A percentile compares a stretch with the other conserved stretches of the same genome.
phyloP scores from a whole-genome alignment of 208 protist genomes.

The Leishmania gerbilli region DNA sequence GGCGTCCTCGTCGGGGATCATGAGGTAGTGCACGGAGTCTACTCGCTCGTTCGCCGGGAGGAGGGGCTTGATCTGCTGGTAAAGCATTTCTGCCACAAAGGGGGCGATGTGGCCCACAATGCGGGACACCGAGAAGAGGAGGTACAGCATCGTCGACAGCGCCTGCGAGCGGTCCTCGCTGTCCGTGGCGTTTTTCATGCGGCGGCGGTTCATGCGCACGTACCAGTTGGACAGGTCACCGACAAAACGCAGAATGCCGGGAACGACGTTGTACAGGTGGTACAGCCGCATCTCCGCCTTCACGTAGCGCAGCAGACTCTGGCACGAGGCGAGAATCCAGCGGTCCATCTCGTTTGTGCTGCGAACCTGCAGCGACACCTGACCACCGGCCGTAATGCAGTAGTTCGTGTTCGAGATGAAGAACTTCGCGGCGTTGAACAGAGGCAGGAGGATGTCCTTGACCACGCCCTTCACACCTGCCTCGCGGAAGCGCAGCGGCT shows the following conservation, averaged over 20 bases:
- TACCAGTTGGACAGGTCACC: constrained; percentile 99
- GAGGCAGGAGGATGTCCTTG: constrained; percentile 98
- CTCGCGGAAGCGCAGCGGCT: constrained; percentile 96
- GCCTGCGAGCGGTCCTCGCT: constrained; percentile 76
- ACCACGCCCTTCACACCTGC: constrained; percentile 96
- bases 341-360: constrained; percentile 98
- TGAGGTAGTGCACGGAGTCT: constrained; percentile 94
- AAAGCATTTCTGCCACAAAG: constrained; percentile 98
- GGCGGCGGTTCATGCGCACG: constrained; percentile 97
- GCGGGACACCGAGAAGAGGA: constrained; percentile 90
- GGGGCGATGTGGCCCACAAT: constrained; percentile 99
- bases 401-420: constrained; percentile 96
- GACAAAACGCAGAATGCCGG: constrained; percentile 97
- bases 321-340: constrained; percentile 97
- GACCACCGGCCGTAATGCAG: constrained; percentile 55
- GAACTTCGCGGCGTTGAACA: constrained; percentile 99
- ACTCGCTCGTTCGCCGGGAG: constrained; percentile 85
- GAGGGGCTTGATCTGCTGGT: constrained; percentile 95
- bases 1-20: constrained; percentile 88
- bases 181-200: constrained; percentile 92
- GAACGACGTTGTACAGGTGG: constrained; percentile 99
- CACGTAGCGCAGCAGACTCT: constrained; percentile 96
- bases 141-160: constrained; percentile 92
- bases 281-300: constrained; percentile 97
- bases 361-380: constrained; percentile 55